phyloP scores from a whole-genome alignment of 495 filamentous ascomycete species.

The Recurvomyces mirabilis region DNA sequence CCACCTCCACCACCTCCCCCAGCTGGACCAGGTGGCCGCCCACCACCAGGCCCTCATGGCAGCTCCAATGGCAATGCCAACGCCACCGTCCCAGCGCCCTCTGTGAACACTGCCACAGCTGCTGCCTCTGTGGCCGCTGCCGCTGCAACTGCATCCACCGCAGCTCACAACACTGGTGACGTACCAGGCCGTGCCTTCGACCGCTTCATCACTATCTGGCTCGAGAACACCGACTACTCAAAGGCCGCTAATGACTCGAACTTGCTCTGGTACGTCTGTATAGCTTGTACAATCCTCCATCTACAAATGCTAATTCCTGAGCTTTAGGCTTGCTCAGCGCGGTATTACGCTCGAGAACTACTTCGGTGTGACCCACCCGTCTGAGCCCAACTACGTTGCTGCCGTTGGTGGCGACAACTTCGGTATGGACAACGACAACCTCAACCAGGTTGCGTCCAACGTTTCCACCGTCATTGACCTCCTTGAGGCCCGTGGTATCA shows the following conservation, averaged over 20 bases:
- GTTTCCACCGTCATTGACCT: conserved; percentile 28
- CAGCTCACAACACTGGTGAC: conserved; percentile 6
- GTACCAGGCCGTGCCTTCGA: conserved; percentile 32
- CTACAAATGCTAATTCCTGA: too few species aligned
- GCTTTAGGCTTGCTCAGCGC: conserved; percentile 24
- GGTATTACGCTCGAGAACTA: conserved; percentile 27
- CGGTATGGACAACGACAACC: conserved; percentile 30
- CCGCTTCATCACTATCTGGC: conserved; percentile 28
- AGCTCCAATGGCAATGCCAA: too few species aligned
- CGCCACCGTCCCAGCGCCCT: neutral
- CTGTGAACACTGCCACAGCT: conserved; percentile 15
- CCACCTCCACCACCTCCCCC: too few species aligned
- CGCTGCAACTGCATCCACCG: conserved; percentile 18
- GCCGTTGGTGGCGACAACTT: conserved; percentile 27
- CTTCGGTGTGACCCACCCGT: conserved; percentile 47
- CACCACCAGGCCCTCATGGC: too few species aligned
- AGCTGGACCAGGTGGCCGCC: too few species aligned
- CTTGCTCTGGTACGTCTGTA: too few species aligned
- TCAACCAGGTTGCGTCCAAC: conserved; percentile 26
- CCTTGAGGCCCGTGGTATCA: conserved; percentile 27
- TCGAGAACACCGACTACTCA: conserved; percentile 31
- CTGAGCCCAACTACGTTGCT: conserved; percentile 29
- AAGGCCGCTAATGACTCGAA: too few species aligned
- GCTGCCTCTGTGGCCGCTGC: conserved; percentile 16
- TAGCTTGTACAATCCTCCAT: too few species aligned